A percentile compares a stretch with the other conserved stretches of the same genome.
Evolutionary conservation across 176 grass and related monocot species (phyloP).

Genomic region (Tillandsia leiboldiana): DNA sequence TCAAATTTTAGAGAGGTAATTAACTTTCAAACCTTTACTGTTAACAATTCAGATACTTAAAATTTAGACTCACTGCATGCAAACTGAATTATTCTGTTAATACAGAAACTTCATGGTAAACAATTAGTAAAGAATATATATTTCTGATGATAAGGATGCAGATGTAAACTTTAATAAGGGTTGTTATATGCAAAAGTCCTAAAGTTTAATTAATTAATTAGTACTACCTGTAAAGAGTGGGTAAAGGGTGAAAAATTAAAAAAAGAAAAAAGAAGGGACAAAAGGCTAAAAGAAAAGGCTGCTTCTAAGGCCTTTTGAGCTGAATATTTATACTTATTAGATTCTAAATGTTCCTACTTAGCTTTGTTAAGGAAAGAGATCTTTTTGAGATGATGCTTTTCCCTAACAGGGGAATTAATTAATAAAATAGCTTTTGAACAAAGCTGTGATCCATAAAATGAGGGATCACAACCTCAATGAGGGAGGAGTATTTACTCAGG

Average conservation of each 20-base stretch:
- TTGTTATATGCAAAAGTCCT: too few species aligned
- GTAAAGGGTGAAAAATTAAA: not conserved
- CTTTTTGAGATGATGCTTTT: slow-evolving; percentile 35
- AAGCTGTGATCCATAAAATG: slow-evolving; percentile 38
- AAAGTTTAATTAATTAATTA: too few species aligned
- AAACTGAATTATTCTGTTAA: too few species aligned
- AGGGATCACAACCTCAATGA: slow-evolving; percentile 31
- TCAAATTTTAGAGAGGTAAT: too few species aligned
- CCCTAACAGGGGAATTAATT: slow-evolving; percentile 10
- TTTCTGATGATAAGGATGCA: too few species aligned
- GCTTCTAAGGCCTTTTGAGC: slow-evolving; percentile 22
- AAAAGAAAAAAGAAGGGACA: not conserved
- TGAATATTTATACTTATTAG: slow-evolving; percentile 28
- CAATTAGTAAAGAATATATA: too few species aligned
- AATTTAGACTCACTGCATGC: too few species aligned
- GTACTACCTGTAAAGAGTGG: too few species aligned
- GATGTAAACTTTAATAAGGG: too few species aligned
- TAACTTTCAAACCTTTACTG: too few species aligned
- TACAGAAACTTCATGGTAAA: too few species aligned
- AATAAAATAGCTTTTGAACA: slow-evolving; percentile 9
- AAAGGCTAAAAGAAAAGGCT: slow-evolving; percentile 38
- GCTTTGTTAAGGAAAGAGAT: slow-evolving; percentile 25
- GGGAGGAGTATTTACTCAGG: slow-evolving; percentile 21
- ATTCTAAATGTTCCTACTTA: slow-evolving; percentile 50
- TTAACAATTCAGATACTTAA: too few species aligned